Evolutionary conservation across 495 filamentous ascomycete genomes (phyloP).

Genomic region (Talaromyces stipitatus): DNA sequence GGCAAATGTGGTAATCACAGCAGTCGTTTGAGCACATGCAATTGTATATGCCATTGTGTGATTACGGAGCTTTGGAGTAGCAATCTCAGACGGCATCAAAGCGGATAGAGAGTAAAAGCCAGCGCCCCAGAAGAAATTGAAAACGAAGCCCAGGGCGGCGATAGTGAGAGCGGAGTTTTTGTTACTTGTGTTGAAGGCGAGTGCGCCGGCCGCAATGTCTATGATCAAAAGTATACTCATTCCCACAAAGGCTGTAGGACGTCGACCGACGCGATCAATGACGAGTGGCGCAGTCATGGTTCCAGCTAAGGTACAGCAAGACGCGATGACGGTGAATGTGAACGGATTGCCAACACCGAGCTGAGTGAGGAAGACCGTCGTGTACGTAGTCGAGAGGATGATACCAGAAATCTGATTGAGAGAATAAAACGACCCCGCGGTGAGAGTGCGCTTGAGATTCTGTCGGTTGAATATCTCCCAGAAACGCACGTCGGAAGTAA

Average conservation of each 20-base stretch:
- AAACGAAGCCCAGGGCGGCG: slow-evolving; percentile 23
- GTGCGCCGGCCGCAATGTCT: slow-evolving; percentile 20
- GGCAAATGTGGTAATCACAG: slow-evolving; percentile 29
- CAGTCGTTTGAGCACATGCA: slow-evolving; percentile 27
- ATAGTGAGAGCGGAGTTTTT: slow-evolving; percentile 14
- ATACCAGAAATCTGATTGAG: slow-evolving; percentile 33
- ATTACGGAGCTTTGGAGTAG: slow-evolving; percentile 32
- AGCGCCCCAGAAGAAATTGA: slow-evolving; percentile 34
- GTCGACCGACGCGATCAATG: slow-evolving; percentile 26
- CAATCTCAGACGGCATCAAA: slow-evolving; percentile 32
- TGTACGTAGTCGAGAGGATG: slow-evolving; percentile 32
- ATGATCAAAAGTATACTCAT: slow-evolving; percentile 25
- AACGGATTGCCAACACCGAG: slow-evolving; percentile 23
- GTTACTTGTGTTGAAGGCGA: slow-evolving; percentile 20
- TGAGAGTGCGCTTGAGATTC: slow-evolving; percentile 26
- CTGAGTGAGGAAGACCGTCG: slow-evolving; percentile 27
- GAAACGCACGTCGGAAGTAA: slow-evolving; percentile 20
- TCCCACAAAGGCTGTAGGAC: slow-evolving; percentile 28
- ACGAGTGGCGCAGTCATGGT: slow-evolving; percentile 29
- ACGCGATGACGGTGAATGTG: slow-evolving; percentile 26
- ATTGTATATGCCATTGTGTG: slow-evolving; percentile 35
- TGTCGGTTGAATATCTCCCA: slow-evolving; percentile 30
- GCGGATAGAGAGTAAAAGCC: slow-evolving; percentile 26
- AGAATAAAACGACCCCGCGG: slow-evolving; percentile 29
- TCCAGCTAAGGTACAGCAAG: slow-evolving; percentile 31